Conservation (phyloP, 371 early-diverging fungal genomes). For the Smittium culicis region DNA sequence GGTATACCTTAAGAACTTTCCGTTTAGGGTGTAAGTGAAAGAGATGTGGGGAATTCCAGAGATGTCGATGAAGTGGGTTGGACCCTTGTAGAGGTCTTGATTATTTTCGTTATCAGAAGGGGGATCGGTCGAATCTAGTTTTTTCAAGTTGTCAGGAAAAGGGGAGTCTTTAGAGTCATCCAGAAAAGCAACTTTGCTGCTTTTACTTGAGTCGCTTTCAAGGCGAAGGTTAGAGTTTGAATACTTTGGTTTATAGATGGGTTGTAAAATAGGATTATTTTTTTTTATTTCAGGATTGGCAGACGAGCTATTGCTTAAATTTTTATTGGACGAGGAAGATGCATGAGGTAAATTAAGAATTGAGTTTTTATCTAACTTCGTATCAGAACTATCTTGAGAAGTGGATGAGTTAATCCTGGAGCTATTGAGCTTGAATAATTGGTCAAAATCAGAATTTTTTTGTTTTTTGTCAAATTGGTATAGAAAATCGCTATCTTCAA, state of each 20-base stretch:
- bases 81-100: constrained; percentile 9
- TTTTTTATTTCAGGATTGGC: too few relatives aligned
- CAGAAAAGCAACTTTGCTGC: background rate
- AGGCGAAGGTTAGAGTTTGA: background rate
- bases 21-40: constrained; percentile 30
- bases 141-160: background rate
- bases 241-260: background rate
- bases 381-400: background rate
- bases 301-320: background rate
- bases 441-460: background rate
- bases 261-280: too few relatives aligned
- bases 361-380: background rate
- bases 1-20: constrained; percentile 23
- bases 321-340: background rate
- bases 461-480: background rate
- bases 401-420: background rate
- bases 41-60: constrained; percentile 24
- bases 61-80: constrained; percentile 12
- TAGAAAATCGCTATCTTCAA: background rate
- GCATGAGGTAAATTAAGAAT: background rate
- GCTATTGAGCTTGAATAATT: background rate
- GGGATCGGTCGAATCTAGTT: background rate
- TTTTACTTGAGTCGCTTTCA: background rate
- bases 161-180: background rate
- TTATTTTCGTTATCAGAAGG: background rate